Percentiles rank a stretch among this genome's conserved stretches.
These are phyloP conservation scores for Tulasnella sp. DNA, from an alignment of 768 basidiomycete species.

Conservation along the genomic window DNA sequence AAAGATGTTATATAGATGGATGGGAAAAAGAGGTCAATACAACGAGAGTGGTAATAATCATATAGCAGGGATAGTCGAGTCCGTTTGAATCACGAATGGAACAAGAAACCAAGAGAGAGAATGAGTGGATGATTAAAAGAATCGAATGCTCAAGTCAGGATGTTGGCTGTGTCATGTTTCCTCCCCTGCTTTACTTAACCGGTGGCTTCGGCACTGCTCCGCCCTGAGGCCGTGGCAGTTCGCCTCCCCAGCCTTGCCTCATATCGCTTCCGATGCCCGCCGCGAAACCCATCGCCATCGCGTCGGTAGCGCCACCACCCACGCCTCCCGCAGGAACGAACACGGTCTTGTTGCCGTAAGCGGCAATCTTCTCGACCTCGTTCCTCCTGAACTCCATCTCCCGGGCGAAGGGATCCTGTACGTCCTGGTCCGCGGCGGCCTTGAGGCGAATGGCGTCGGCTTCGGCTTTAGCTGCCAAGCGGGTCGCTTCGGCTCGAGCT, in stretches of 20 bases:
- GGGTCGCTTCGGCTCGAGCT: conserved; percentile 72
- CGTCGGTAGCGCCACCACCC: conserved; percentile 32
- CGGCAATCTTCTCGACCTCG: conserved; percentile 58
- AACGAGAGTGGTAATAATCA: neutral
- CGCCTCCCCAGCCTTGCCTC: neutral
- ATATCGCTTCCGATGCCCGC: conserved; percentile 51
- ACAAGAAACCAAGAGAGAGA: neutral
- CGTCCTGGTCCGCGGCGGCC: conserved; percentile 66
- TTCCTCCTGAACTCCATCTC: conserved; percentile 70
- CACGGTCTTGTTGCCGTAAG: conserved; percentile 50
- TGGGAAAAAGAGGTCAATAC: neutral
- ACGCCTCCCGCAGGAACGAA: conserved; percentile 26
- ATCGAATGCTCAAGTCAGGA: no score
- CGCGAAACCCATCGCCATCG: conserved; percentile 68
- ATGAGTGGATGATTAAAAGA: neutral
- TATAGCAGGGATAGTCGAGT: neutral
- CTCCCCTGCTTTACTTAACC: neutral
- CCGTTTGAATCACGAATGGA: neutral
- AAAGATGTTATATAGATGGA: neutral
- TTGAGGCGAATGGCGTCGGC: conserved; percentile 37
- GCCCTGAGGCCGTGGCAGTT: neutral
- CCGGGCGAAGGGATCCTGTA: conserved; percentile 61
- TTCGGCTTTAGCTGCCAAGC: conserved; percentile 39
- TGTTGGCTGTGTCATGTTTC: neutral
- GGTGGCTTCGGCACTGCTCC: neutral